Percentiles rank a stretch among this genome's conserved stretches.
Evolutionary conservation across 2,329 filamentous ascomycete species (phyloP).

Genomic region (Acrodontium crateriforme): DNA sequence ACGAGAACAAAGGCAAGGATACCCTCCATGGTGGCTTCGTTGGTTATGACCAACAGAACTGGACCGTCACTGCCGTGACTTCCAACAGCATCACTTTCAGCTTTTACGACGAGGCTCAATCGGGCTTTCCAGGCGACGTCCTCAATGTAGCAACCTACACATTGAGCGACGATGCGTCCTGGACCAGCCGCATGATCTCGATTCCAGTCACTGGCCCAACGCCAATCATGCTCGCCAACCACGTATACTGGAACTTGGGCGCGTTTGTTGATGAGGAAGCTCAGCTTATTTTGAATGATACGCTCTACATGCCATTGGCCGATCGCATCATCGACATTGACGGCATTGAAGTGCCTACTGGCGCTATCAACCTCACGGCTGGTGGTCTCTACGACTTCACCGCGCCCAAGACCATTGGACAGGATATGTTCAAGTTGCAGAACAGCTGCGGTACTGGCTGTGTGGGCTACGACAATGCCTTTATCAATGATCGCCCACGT

Average conservation of each 20-base stretch:
- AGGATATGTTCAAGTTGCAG: slow-evolving; percentile 7
- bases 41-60: slow-evolving; percentile 54
- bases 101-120: slow-evolving; percentile 55
- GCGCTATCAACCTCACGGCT: slow-evolving; percentile 31
- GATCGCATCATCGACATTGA: slow-evolving; percentile 16
- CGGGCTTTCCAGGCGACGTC: slow-evolving; percentile 69
- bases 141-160: slow-evolving; percentile 62
- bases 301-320: slow-evolving; percentile 56
- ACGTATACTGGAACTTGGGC: slow-evolving; percentile 73
- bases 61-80: slow-evolving; percentile 57
- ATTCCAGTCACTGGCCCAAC: slow-evolving; percentile 60
- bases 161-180: slow-evolving; percentile 46
- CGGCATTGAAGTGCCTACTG: slow-evolving; percentile 16
- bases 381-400: slow-evolving; percentile 18
- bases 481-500: slow-evolving; percentile 14
- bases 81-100: slow-evolving; percentile 59
- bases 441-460: slow-evolving; percentile 9
- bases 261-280: slow-evolving; percentile 66
- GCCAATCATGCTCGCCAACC: slow-evolving; percentile 67
- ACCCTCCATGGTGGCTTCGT: slow-evolving; percentile 38
- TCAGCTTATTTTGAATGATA: slow-evolving; percentile 52
- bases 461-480: slow-evolving; percentile 12
- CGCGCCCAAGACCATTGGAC: slow-evolving; percentile 12
- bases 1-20: slow-evolving; percentile 37
- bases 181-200: slow-evolving; percentile 62